Conservation (phyloP, 768 basidiomycete species). For the Auricularia sp. region DNA sequence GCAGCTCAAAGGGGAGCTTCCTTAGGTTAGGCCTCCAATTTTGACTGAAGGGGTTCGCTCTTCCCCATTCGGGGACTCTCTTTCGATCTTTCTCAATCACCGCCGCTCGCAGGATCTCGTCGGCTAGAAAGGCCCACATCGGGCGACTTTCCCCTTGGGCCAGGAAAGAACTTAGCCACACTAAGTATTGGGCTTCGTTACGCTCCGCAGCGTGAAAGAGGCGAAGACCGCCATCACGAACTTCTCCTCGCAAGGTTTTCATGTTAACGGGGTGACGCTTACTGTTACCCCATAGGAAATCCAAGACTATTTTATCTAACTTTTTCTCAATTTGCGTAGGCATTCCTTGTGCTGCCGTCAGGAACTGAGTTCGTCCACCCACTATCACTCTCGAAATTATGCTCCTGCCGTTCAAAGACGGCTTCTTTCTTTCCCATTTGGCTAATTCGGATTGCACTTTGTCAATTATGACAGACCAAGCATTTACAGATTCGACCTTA, state of each 20-base stretch:
- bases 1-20: neutral
- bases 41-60: neutral
- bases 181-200: neutral
- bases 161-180: neutral
- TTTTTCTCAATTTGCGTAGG: neutral
- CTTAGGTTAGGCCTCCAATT: neutral
- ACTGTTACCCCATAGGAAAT: neutral
- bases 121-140: neutral
- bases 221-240: neutral
- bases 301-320: neutral
- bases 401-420: neutral
- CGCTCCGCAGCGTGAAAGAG: neutral
- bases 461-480: slow-evolving; percentile 6
- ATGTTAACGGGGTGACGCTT: neutral
- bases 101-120: neutral
- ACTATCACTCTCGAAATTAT: neutral
- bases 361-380: neutral
- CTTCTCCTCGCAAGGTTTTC: neutral
- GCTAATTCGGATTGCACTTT: neutral
- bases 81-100: neutral
- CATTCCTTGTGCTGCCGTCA: neutral
- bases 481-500: neutral
- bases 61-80: neutral
- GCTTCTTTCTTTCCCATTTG: neutral
- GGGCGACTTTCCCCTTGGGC: neutral